These are phyloP conservation scores for Colletotrichum karsti DNA, from an alignment of 2,329 filamentous ascomycete species.

Conservation along the genomic window DNA sequence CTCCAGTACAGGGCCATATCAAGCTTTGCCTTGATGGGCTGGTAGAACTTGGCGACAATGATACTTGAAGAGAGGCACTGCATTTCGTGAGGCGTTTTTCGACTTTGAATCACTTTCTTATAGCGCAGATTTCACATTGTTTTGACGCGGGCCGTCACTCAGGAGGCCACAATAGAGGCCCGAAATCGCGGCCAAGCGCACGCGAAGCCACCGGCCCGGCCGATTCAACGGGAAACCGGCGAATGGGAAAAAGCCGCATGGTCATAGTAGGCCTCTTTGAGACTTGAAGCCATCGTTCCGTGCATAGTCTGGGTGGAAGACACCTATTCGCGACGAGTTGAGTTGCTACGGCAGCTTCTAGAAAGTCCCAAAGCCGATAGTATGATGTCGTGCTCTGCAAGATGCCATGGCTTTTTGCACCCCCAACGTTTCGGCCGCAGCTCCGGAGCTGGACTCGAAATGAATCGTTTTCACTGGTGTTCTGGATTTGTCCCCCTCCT, in stretches of 20 bases:
- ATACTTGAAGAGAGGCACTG: not conserved
- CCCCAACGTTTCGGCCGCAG: conserved; percentile 5
- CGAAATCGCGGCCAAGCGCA: conserved; percentile 27
- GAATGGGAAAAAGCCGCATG: not conserved
- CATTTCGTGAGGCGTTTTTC: conserved; percentile 22
- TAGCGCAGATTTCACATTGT: not conserved
- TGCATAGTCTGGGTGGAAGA: not conserved
- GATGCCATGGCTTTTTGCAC: not conserved
- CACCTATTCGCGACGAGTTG: not conserved
- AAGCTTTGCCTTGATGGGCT: not conserved
- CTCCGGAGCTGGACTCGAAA: not conserved
- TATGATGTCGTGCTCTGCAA: not conserved
- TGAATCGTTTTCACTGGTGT: not conserved
- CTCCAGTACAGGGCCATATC: not conserved
- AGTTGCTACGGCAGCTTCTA: not conserved
- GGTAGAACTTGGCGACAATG: not conserved
- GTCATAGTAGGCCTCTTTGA: not conserved
- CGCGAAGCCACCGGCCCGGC: conserved; percentile 18
- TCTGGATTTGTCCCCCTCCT: not conserved
- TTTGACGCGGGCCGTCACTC: conserved; percentile 12
- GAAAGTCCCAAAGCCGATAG: not conserved
- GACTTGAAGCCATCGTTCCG: not conserved
- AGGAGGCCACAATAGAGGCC: conserved; percentile 22
- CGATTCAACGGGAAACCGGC: not conserved
- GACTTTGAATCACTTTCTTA: not conserved